These are phyloP conservation scores for Drosera spatulata DNA, from an alignment of 179 eudicot genomes.

Conservation along the genomic window DNA sequence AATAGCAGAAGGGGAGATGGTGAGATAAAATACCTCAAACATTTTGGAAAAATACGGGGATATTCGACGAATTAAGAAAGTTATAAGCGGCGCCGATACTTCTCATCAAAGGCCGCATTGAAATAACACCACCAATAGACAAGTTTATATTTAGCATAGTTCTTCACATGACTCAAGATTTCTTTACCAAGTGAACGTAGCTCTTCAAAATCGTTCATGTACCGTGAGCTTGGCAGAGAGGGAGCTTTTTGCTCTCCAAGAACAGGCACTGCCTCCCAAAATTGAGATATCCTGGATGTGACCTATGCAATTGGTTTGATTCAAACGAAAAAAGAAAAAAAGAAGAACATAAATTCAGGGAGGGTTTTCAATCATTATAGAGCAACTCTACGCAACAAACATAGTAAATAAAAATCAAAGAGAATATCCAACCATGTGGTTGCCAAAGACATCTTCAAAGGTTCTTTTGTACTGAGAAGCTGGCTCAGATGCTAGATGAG, in stretches of 20 bases:
- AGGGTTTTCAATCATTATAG: not conserved
- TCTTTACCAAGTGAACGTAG: slow-evolving; percentile 70
- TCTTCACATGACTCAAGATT: not conserved
- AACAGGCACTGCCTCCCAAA: slow-evolving; percentile 78
- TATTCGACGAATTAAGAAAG: too few species aligned
- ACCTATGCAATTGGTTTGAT: slow-evolving; percentile 23
- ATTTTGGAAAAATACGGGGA: too few species aligned
- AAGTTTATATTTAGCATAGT: too few species aligned
- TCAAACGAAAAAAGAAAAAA: slow-evolving; percentile 2
- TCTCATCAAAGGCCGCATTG: too few species aligned
- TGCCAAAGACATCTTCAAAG: slow-evolving; percentile 48
- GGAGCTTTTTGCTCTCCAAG: slow-evolving; percentile 39
- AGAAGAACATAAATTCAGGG: not conserved
- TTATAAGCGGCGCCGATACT: too few species aligned
- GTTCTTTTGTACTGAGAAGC: slow-evolving; percentile 55
- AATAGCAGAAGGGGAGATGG: too few species aligned
- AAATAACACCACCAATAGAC: too few species aligned
- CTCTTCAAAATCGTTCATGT: slow-evolving; percentile 93
- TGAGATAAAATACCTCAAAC: too few species aligned
- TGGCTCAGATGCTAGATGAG: slow-evolving; percentile 54
- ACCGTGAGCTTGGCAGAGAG: slow-evolving; percentile 63
- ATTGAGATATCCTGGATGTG: slow-evolving; percentile 52
- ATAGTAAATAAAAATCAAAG: slow-evolving; percentile 1
- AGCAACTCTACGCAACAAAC: not conserved
- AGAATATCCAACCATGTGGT: slow-evolving; percentile 43